Percentiles rank a stretch among this genome's conserved stretches.
phyloP scores from a whole-genome alignment of 2,329 filamentous ascomycete genomes.

The Verticillium longisporum region DNA sequence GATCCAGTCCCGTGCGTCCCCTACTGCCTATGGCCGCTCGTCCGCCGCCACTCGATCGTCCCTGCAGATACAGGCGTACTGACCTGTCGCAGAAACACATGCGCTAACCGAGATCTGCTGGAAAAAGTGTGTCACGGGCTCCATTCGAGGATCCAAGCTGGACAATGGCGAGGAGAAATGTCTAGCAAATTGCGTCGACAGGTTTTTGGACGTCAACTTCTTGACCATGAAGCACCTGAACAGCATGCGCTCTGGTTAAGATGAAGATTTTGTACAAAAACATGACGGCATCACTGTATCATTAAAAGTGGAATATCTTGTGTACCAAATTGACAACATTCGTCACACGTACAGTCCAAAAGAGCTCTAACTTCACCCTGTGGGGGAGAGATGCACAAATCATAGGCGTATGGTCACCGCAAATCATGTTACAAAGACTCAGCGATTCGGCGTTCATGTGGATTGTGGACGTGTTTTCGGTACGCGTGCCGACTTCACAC shows the following conservation, averaged over 20 bases:
- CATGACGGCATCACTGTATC: neutral
- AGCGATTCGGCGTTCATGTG: neutral
- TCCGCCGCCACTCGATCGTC: too few relatives aligned
- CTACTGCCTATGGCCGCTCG: too few relatives aligned
- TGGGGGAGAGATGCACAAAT: neutral
- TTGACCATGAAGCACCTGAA: conserved; percentile 82
- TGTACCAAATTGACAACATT: too few relatives aligned
- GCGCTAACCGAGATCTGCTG: conserved; percentile 72
- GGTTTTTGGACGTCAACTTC: conserved; percentile 85
- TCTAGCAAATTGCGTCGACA: conserved; percentile 85
- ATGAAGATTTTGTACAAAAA: neutral
- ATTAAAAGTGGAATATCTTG: neutral
- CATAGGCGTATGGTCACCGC: neutral
- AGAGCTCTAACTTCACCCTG: too few relatives aligned
- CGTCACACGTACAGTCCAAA: too few relatives aligned
- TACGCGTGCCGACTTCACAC: neutral
- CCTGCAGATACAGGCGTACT: conserved; percentile 1
- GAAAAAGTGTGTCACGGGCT: conserved; percentile 81
- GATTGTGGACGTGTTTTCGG: neutral
- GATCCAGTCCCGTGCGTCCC: conserved; percentile 46
- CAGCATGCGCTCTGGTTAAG: conserved; percentile 33
- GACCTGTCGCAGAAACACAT: conserved; percentile 38
- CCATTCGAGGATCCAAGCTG: conserved; percentile 64
- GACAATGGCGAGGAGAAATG: conserved; percentile 76
- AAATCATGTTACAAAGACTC: neutral